phyloP scores from a whole-genome alignment of 2,329 filamentous ascomycete species.

The Xylaria sp. region DNA sequence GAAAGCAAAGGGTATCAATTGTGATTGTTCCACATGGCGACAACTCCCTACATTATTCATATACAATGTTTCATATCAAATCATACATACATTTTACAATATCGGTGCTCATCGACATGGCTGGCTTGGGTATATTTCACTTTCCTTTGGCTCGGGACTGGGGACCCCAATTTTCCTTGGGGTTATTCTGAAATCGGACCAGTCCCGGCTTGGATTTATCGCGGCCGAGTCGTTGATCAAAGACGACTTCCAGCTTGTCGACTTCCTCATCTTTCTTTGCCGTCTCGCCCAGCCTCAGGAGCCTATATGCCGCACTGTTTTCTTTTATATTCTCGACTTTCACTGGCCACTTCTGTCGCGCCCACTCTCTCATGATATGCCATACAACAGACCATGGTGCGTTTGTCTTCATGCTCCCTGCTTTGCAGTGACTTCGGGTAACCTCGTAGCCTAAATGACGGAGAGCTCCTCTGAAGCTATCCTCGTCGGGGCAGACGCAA shows the following conservation, averaged over 20 bases:
- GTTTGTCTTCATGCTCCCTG: constrained; percentile 92
- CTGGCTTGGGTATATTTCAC: constrained; percentile 57
- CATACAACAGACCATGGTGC: constrained; percentile 91
- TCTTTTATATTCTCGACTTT: constrained; percentile 77
- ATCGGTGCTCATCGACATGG: not conserved
- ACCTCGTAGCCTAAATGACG: constrained; percentile 82
- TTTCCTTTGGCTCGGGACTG: constrained; percentile 69
- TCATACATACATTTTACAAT: constrained; percentile 13
- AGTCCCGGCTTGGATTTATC: constrained; percentile 75
- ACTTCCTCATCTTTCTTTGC: constrained; percentile 44
- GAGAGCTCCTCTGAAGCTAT: constrained; percentile 83
- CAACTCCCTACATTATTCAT: constrained; percentile 20
- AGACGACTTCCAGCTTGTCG: constrained; percentile 62
- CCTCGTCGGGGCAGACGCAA: constrained; percentile 81
- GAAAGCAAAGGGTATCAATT: constrained; percentile 48
- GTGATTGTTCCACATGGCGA: constrained; percentile 32
- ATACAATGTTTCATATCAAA: constrained; percentile 12
- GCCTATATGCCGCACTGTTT: constrained; percentile 75
- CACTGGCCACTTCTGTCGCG: constrained; percentile 80
- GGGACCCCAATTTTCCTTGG: constrained; percentile 92
- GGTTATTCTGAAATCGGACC: constrained; percentile 90
- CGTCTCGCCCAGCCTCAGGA: constrained; percentile 65
- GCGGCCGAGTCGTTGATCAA: constrained; percentile 82
- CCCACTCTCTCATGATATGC: constrained; percentile 94
- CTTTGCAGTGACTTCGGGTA: constrained; percentile 87